Base-by-base conservation (phyloP, 371 early-diverging fungal species). In the Mucor velutinosus region DNA sequence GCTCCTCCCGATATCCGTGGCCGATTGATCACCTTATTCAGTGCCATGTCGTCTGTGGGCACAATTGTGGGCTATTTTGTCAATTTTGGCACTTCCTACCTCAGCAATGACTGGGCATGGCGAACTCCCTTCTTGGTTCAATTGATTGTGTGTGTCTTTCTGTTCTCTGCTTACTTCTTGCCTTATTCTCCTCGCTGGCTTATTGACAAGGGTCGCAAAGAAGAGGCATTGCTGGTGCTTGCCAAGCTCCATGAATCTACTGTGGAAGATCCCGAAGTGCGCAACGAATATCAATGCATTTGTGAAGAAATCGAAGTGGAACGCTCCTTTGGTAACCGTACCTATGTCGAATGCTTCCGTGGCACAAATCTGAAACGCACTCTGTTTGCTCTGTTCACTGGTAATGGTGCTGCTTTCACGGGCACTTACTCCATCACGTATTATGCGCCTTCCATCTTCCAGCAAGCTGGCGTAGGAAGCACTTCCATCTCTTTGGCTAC, bases 1-100 rank as follows among this genome's bases (percentile, higher is more conserved):
- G 91, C 97, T 17, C 92, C 97, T 32, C 83, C 92, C 27, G 83
- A 88, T 51, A 81, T 84, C 30, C 84, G 84, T 70, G 84, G 84
- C 41, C 73, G 84, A 32, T 58, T 84, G 21, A 81, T 84, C 33
- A 76, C 75, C 51, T 63, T 84, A 17, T 81, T 77, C 47, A 78
- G 76, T 23, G 60, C 78, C 23, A 80, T 76, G 70, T 43, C 72
- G 19, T 67, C 73, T 17, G 60, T 80, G 55, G 84, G 84, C 23
- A 76, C 76, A n/a, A 77, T 81, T 32, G 71, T 70, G 1, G 84
- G 80, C 15, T 84, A 76, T 57, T 84, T 79, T 71, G 79, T 81
- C 14, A 75, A 80, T 23, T 82, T 87, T 71, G 81, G 85, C 35
- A 75, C 83, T 5, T 74, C 72, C 14, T 76, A 83, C 32, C 39